These are phyloP conservation scores for Coemansia guatemalensis DNA, from an alignment of 192 early-diverging fungal species.

Conservation along the genomic window DNA sequence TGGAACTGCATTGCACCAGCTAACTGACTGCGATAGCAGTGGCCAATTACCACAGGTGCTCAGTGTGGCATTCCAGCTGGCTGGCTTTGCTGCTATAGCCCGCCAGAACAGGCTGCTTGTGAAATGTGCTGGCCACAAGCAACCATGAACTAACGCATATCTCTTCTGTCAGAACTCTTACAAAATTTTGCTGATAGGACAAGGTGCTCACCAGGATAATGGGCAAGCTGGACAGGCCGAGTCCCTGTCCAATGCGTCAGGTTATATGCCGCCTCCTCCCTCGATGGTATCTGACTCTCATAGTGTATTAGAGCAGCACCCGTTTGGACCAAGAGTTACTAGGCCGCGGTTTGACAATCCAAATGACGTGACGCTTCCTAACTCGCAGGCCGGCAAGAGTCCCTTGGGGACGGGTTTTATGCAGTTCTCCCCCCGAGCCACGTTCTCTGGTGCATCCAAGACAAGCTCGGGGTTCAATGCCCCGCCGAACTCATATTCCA, in stretches of 20 bases:
- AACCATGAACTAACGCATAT: background rate
- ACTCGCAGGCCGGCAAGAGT: background rate
- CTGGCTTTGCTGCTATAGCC: background rate
- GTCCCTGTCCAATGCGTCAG: background rate
- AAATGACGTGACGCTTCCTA: background rate
- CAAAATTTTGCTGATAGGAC: background rate
- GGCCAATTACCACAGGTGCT: background rate
- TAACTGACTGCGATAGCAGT: background rate
- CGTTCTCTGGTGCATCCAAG: background rate
- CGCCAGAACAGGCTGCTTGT: background rate
- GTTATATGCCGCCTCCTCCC: background rate
- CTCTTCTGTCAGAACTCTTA: background rate
- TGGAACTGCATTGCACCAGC: background rate
- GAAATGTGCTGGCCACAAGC: background rate
- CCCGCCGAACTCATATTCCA: constrained; percentile 34
- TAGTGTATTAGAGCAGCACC: background rate
- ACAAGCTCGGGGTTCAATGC: constrained; percentile 15
- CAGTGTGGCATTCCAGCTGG: background rate
- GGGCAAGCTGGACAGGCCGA: background rate
- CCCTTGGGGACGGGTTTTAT: background rate
- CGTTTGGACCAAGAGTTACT: background rate
- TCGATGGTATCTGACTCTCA: background rate
- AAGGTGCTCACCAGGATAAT: background rate
- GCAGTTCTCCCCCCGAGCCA: constrained; percentile 2
- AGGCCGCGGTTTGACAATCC: background rate